phyloP scores from a whole-genome alignment of 139 green algal genomes.

The Raphidocelis subcapitata region DNA sequence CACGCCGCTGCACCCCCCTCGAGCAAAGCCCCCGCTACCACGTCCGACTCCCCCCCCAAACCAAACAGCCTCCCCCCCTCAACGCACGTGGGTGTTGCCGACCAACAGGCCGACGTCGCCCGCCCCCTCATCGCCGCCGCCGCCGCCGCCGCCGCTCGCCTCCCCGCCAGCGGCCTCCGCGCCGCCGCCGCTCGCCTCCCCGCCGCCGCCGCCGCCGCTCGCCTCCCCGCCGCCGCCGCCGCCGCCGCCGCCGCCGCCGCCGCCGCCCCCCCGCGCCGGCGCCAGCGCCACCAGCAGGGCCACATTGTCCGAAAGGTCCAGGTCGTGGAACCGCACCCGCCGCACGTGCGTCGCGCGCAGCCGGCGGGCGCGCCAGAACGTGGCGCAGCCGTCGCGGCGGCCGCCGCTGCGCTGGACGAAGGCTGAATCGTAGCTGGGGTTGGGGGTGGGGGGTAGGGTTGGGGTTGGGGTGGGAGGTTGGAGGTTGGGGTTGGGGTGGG shows the following conservation, averaged over 20 bases:
- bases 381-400: conserved; percentile 66
- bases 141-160: neutral
- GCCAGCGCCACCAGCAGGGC: conserved; percentile 56
- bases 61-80: too few relatives aligned
- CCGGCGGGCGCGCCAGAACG: conserved; percentile 59
- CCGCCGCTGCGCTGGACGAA: conserved; percentile 44
- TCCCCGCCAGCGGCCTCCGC: neutral
- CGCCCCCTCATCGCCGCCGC: neutral
- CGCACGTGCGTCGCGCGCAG: conserved; percentile 40
- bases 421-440: conserved; percentile 2
- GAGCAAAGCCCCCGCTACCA: neutral
- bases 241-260: conserved; percentile 11
- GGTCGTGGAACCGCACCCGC: conserved; percentile 48
- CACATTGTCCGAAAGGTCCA: conserved; percentile 81
- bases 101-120: too few relatives aligned
- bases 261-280: neutral
- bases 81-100: too few relatives aligned
- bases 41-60: neutral
- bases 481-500: too few relatives aligned
- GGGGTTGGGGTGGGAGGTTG: too few relatives aligned
- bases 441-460: too few relatives aligned
- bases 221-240: conserved; percentile 7
- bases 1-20: conserved; percentile 3
- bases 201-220: neutral
- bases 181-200: neutral